These are phyloP conservation scores for Cyberlindnera mississippiensis DNA, from an alignment of 805 yeast genomes.

Conservation along the genomic window DNA sequence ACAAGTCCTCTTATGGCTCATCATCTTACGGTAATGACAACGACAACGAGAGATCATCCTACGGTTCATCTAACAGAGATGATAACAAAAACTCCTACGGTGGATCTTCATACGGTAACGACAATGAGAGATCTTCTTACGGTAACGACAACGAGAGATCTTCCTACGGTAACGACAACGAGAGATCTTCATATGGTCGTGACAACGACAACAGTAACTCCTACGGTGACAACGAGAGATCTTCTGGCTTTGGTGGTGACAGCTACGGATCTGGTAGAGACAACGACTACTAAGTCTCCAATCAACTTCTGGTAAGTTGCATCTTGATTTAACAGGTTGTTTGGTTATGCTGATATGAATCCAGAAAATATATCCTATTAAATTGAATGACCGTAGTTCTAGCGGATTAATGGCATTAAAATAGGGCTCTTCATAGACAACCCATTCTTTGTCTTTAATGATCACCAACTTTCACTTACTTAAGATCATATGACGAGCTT, in stretches of 20 bases:
- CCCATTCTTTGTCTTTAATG: too few relatives aligned
- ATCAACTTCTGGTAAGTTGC: too few relatives aligned
- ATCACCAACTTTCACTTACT: too few relatives aligned
- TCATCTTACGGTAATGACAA: neutral
- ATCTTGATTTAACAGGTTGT: too few relatives aligned
- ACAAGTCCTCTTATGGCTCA: conserved; percentile 5
- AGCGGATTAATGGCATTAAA: too few relatives aligned
- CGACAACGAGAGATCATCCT: neutral
- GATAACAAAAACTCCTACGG: neutral
- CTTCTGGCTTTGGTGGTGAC: conserved; percentile 1
- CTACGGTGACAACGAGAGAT: conserved; percentile 4
- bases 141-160: neutral
- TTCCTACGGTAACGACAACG: conserved; percentile 4
- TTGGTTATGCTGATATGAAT: too few relatives aligned
- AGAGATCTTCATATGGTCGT: neutral
- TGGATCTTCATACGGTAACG: conserved; percentile 5
- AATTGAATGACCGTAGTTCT: too few relatives aligned
- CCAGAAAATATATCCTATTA: too few relatives aligned
- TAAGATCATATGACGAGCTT: too few relatives aligned
- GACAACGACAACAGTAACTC: neutral
- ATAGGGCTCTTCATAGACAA: too few relatives aligned
- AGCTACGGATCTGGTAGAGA: neutral
- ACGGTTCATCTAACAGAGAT: neutral
- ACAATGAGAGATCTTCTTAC: neutral
- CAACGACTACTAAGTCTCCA: conserved; percentile 3